These are phyloP conservation scores for Phytopythium oedochilum DNA, from an alignment of 352 stramenopile genomes.

Conservation along the genomic window DNA sequence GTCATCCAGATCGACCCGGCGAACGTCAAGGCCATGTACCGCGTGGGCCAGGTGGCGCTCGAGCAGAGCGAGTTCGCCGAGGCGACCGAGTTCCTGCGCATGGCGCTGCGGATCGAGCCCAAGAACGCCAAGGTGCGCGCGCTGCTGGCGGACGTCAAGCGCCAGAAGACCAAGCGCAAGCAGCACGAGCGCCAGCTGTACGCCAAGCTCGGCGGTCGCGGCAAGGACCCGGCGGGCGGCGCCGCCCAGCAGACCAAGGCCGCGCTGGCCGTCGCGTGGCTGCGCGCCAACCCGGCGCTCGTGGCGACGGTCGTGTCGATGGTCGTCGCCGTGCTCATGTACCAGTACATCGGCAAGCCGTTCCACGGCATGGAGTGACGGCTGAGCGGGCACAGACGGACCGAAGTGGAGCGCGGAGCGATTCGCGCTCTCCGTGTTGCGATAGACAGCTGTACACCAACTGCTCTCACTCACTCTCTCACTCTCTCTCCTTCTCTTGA, in stretches of 20 bases:
- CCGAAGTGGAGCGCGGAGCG: background rate
- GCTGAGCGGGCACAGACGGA: background rate
- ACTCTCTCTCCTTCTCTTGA: background rate
- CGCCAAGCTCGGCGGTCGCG: slow-evolving; percentile 41
- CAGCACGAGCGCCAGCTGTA: slow-evolving; percentile 61
- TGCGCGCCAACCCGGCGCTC: slow-evolving; percentile 33
- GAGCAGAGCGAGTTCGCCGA: slow-evolving; percentile 74
- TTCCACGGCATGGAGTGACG: slow-evolving; percentile 29
- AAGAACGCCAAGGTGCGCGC: slow-evolving; percentile 64
- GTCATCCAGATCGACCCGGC: slow-evolving; percentile 65
- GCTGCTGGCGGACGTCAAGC: slow-evolving; percentile 56
- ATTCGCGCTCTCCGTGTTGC: background rate
- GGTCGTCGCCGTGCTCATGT: slow-evolving; percentile 58
- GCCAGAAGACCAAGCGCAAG: slow-evolving; percentile 62
- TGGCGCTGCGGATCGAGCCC: slow-evolving; percentile 60
- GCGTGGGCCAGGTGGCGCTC: slow-evolving; percentile 59
- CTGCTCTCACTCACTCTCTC: no score
- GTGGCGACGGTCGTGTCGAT: slow-evolving; percentile 36
- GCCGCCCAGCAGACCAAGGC: slow-evolving; percentile 7
- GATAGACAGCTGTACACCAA: background rate
- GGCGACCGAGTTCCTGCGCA: slow-evolving; percentile 46
- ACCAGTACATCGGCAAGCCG: slow-evolving; percentile 51
- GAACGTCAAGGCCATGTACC: slow-evolving; percentile 83
- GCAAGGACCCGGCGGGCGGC: slow-evolving; percentile 8
- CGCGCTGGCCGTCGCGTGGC: slow-evolving; percentile 4